Conservation (phyloP, 2,329 filamentous ascomycete species). For the Aspergillus puulaauensis region DNA sequence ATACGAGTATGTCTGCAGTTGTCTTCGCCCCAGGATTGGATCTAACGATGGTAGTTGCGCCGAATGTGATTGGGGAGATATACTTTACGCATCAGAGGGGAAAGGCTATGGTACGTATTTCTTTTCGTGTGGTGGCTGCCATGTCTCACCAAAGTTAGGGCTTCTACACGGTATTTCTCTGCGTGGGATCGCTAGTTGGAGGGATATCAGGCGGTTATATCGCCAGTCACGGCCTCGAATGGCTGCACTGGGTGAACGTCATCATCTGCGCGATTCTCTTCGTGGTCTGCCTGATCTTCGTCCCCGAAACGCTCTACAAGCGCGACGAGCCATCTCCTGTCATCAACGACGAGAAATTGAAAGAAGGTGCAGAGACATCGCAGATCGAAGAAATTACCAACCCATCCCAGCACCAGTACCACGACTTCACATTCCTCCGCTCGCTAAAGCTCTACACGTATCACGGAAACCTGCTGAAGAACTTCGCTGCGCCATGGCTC, state of each 20-base stretch:
- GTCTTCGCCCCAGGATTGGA: not conserved
- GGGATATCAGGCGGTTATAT: slow-evolving; percentile 10
- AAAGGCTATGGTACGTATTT: not conserved
- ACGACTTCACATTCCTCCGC: slow-evolving; percentile 5
- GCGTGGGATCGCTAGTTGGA: slow-evolving; percentile 3
- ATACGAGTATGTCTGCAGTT: slow-evolving; percentile 5
- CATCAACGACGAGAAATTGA: not conserved
- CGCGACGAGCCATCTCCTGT: not conserved
- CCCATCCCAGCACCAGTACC: not conserved
- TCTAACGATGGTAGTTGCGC: slow-evolving; percentile 2
- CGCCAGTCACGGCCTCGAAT: not conserved
- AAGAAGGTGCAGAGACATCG: not conserved
- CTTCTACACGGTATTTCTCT: slow-evolving; percentile 11
- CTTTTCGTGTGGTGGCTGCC: rapidly evolving
- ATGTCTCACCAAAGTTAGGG: not conserved
- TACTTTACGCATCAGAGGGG: slow-evolving; percentile 13
- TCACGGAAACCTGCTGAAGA: slow-evolving; percentile 5
- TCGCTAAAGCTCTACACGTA: slow-evolving; percentile 7
- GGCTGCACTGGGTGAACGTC: slow-evolving; percentile 15
- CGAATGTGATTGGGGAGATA: slow-evolving; percentile 13
- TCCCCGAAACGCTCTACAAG: slow-evolving; percentile 11
- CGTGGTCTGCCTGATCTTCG: slow-evolving; percentile 5
- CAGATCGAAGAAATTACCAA: slow-evolving; percentile 7
- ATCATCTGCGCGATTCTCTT: slow-evolving; percentile 9
- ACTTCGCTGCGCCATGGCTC: slow-evolving; percentile 7